A percentile compares a stretch with the other conserved stretches of the same genome.
These are phyloP conservation scores for Sarcomyxa edulis DNA, from an alignment of 768 basidiomycete genomes.

Conservation along the genomic window DNA sequence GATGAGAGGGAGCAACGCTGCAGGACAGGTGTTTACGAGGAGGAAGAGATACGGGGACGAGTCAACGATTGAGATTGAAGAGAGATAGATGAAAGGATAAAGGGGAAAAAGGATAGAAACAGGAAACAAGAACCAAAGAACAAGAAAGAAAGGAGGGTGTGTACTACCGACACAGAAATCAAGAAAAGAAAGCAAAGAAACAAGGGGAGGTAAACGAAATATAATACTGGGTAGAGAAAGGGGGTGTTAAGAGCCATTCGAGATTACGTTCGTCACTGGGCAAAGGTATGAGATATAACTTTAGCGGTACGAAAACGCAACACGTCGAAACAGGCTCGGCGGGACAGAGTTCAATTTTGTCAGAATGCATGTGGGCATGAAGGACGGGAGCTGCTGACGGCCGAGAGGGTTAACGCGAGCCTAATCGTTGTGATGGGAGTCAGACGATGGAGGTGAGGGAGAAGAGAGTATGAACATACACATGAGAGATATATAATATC, in stretches of 20 bases:
- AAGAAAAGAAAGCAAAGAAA: too few relatives aligned
- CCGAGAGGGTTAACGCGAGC: slow-evolving; percentile 13
- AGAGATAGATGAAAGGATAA: too few relatives aligned
- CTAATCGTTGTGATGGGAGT: slow-evolving; percentile 28
- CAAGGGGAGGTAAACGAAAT: too few relatives aligned
- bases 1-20: too few relatives aligned
- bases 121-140: too few relatives aligned
- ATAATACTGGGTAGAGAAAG: too few relatives aligned
- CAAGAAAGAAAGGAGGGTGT: too few relatives aligned
- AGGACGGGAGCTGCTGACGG: slow-evolving; percentile 29
- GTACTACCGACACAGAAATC: too few relatives aligned
- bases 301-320: slow-evolving; percentile 64
- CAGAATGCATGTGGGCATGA: slow-evolving; percentile 16
- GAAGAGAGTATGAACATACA: slow-evolving; percentile 19
- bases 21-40: too few relatives aligned
- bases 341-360: slow-evolving; percentile 23
- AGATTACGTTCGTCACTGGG: slow-evolving; percentile 67
- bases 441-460: slow-evolving; percentile 8
- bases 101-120: too few relatives aligned
- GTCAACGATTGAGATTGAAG: too few relatives aligned
- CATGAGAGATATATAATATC: slow-evolving; percentile 19
- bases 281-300: slow-evolving; percentile 35
- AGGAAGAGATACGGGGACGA: too few relatives aligned
- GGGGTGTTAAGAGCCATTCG: slow-evolving; percentile 44
- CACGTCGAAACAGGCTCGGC: slow-evolving; percentile 51